Conservation (phyloP, 805 yeast genomes). For the Candida succiphila region DNA sequence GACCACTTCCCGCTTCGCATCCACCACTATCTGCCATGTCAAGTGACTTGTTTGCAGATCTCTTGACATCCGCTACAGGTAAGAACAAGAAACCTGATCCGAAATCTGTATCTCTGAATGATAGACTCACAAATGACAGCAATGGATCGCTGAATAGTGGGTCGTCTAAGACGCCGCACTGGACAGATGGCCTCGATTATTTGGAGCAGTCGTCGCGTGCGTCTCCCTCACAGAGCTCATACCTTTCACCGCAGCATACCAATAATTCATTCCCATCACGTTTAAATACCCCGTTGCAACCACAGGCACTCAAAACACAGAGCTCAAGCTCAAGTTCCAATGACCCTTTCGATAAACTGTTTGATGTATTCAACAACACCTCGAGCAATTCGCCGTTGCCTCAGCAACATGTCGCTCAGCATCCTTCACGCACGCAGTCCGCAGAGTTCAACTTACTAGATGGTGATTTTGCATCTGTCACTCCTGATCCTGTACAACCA, state of each 20-base stretch:
- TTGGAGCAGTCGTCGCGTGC: constrained; percentile 18
- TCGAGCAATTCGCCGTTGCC: background rate
- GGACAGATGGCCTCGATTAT: constrained; percentile 28
- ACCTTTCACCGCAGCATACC: too few relatives aligned
- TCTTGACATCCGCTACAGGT: constrained; percentile 22
- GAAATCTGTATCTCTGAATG: constrained; percentile 21
- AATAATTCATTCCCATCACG: too few relatives aligned
- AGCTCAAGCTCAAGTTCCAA: too few relatives aligned
- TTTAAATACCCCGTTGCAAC: too few relatives aligned
- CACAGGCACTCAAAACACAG: too few relatives aligned
- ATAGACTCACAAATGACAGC: constrained; percentile 27
- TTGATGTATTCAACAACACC: constrained; percentile 10
- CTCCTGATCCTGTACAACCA: background rate
- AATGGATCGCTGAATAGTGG: constrained; percentile 1
- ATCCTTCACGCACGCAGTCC: background rate
- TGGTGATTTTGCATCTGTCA: background rate
- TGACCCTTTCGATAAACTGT: too few relatives aligned
- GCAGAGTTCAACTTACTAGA: background rate
- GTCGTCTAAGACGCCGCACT: constrained; percentile 8
- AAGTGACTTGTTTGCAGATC: constrained; percentile 33
- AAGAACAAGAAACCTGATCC: constrained; percentile 9
- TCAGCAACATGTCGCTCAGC: background rate
- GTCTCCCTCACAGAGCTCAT: too few relatives aligned
- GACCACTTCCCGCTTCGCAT: too few relatives aligned
- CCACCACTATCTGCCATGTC: too few relatives aligned